These are phyloP conservation scores for Salvia sclarea DNA, from an alignment of 305 asterid genomes.

Conservation along the genomic window DNA sequence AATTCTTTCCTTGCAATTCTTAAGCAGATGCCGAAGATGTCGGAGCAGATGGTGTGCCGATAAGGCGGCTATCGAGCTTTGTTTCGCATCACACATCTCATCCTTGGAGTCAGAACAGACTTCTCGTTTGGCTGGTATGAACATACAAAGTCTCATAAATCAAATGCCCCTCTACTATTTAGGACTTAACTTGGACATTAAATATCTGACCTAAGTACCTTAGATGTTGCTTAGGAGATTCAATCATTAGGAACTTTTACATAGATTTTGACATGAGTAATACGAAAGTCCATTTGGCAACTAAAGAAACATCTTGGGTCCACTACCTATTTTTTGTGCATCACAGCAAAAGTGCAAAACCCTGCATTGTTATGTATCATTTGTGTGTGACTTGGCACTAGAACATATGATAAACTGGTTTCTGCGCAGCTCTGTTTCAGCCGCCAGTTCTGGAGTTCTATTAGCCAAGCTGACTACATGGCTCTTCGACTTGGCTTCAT, in stretches of 20 bases:
- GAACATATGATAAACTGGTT: constrained; percentile 11
- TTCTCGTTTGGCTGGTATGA: constrained; percentile 91
- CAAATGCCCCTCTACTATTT: neutral
- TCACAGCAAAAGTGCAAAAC: neutral
- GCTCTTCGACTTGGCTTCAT: constrained; percentile 84
- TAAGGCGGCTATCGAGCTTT: constrained; percentile 70
- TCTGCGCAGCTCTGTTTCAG: constrained; percentile 82
- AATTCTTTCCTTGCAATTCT: neutral
- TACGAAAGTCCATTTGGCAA: neutral
- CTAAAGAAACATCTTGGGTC: neutral
- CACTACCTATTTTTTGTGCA: constrained; percentile 7
- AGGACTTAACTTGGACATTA: neutral
- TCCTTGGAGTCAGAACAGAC: constrained; percentile 79
- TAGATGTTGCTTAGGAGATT: neutral
- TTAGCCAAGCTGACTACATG: constrained; percentile 88
- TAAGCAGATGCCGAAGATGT: constrained; percentile 47
- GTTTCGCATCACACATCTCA: constrained; percentile 70
- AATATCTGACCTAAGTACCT: neutral
- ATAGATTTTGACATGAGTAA: neutral
- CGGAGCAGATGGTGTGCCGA: constrained; percentile 40
- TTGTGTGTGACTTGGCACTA: neutral
- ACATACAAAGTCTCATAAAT: constrained; percentile 2
- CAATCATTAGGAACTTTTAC: constrained; percentile 1
- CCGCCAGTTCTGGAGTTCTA: constrained; percentile 96
- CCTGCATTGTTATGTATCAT: neutral